Conservation (phyloP, 192 early-diverging fungal genomes). For the Pilobolus umbonatus region DNA sequence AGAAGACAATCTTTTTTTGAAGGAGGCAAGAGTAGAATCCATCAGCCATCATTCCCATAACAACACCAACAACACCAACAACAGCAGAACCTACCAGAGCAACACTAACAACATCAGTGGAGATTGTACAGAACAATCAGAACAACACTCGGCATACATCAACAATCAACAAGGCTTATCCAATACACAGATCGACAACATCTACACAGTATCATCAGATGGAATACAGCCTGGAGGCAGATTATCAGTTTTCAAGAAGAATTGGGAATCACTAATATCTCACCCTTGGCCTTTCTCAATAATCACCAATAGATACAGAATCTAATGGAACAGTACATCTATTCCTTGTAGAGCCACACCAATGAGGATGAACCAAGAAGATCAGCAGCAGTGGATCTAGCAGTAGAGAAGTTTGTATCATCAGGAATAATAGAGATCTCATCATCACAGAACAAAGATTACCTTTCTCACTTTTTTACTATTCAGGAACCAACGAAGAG, state of each 20-base stretch:
- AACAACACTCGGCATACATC: too few relatives aligned
- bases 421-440: constrained; percentile 1
- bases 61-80: too few relatives aligned
- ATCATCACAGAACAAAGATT: constrained; percentile 1
- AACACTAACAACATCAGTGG: too few relatives aligned
- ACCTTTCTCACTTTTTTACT: constrained; percentile 7
- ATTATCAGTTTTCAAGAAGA: not conserved
- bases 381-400: not conserved
- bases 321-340: not conserved
- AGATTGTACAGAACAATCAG: too few relatives aligned
- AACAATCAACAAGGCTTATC: too few relatives aligned
- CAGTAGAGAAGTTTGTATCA: constrained; percentile 6
- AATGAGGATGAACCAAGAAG: not conserved
- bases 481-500: constrained; percentile 15
- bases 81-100: too few relatives aligned
- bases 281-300: not conserved
- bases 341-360: not conserved
- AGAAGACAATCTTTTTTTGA: too few relatives aligned
- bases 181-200: too few relatives aligned
- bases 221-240: constrained; percentile 5
- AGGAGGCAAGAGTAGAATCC: too few relatives aligned
- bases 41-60: too few relatives aligned
- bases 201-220: not conserved
- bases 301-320: not conserved
- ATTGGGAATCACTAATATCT: constrained; percentile 2